Evolutionary conservation across 208 protist genomes (phyloP), one percentile per base, ranked within the genome.

Genomic region (Trypanosomatidae sp.): DNA sequence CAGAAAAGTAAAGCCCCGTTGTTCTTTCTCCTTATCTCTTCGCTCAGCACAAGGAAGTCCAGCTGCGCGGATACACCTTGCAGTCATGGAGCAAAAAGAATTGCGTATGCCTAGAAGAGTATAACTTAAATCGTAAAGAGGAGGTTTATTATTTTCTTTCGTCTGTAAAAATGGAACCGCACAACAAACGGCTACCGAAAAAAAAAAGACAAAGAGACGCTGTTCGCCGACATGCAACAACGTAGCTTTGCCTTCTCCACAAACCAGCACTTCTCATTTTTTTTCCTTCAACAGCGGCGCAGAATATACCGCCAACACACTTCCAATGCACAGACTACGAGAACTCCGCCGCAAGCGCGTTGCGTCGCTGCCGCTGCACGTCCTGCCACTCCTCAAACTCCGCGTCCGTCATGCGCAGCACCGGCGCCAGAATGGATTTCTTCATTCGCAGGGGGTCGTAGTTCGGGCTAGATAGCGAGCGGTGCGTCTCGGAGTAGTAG

Each of bases 401-500:
- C 19, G 62, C 55, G 41, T 85, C 78, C 13, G 68, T 90, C 91
- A 96, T 96, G 44, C 79, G 72, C 79, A 96, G 79, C 22, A 93
- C 74, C 6, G 86, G 81, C 22, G 87, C 89, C 12, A 92, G 76
- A 3, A 69, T 66, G 2, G 87, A 91, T 66, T 93, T 92, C 69
- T 94, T 92, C 89, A 96, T 96, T 3, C 85, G 81, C 7, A 87
- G 65, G 13, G 88, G 88, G 68, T 96, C 91, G 81, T 96, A 96
- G 76, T 92, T 96, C n/a, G 87, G 74, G 46, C 84, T 91, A 1
- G 88, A 78, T 1, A 96, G 80, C 22, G 86, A 92, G 46, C 85
- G 81, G 69, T 96, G 91, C 30, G 89, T 87, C 69, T 94, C 91
- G 0, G 83, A 76, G 78, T 94, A 94, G 44, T 94, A 77, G 50